Percentiles rank a stretch among this genome's conserved stretches.
Evolutionary conservation across 805 yeast species (phyloP).

Genomic region (Monosporozyma unispora): DNA sequence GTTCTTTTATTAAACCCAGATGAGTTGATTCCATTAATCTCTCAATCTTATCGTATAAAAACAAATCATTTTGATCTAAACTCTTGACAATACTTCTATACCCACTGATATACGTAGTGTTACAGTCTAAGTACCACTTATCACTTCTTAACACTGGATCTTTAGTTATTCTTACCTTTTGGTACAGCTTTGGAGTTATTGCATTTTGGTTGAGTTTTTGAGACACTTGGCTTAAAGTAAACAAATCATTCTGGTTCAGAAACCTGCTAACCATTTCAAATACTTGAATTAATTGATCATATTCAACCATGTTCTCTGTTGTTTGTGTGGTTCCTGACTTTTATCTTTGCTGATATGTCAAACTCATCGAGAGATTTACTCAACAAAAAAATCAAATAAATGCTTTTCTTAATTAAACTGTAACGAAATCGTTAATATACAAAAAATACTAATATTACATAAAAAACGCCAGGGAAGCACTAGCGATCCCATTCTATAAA

Average conservation of each 20-base stretch:
- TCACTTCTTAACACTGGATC: constrained; percentile 26
- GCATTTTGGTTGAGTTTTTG: constrained; percentile 23
- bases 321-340: background rate
- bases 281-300: background rate
- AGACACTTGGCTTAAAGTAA: constrained; percentile 28
- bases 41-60: constrained; percentile 33
- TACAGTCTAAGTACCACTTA: constrained; percentile 29
- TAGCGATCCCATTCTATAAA: background rate
- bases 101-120: constrained; percentile 34
- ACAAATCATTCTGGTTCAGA: constrained; percentile 35
- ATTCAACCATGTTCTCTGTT: background rate
- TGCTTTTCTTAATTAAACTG: background rate
- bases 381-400: background rate
- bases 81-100: constrained; percentile 29
- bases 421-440: background rate
- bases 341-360: background rate
- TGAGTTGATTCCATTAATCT: constrained; percentile 33
- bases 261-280: constrained; percentile 10
- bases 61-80: constrained; percentile 30
- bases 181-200: constrained; percentile 31
- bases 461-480: background rate
- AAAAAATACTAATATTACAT: background rate
- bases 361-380: background rate
- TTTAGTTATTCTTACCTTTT: constrained; percentile 30
- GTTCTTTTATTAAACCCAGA: constrained; percentile 27